These are phyloP conservation scores for Phytopythium aichiense DNA, from an alignment of 352 stramenopile genomes.

Conservation along the genomic window DNA sequence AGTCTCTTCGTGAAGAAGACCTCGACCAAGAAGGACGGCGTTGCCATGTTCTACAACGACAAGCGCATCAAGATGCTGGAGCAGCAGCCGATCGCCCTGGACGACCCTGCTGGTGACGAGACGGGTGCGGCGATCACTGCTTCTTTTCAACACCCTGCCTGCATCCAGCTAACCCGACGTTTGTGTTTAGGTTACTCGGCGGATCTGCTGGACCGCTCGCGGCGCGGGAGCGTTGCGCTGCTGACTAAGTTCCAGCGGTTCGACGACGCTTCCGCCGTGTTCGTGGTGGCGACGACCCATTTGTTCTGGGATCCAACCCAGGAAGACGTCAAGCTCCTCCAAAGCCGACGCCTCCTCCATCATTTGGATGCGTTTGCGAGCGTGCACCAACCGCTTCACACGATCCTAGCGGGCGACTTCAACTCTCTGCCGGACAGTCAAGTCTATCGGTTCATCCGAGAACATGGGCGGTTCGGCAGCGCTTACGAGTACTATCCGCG, in stretches of 20 bases:
- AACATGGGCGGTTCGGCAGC: conserved; percentile 33
- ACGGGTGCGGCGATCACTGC: conserved; percentile 26
- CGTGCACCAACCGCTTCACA: conserved; percentile 12
- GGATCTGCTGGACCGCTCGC: conserved; percentile 41
- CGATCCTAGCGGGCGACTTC: conserved; percentile 78
- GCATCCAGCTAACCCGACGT: neutral
- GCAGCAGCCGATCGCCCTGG: conserved; percentile 39
- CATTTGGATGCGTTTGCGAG: conserved; percentile 34
- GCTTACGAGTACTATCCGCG: conserved; percentile 50
- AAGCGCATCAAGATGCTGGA: conserved; percentile 39
- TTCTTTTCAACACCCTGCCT: neutral
- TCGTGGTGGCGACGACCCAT: conserved; percentile 78
- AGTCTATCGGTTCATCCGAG: conserved; percentile 63
- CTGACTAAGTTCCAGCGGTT: conserved; percentile 50
- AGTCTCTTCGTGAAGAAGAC: conserved; percentile 77
- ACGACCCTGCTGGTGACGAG: conserved; percentile 49
- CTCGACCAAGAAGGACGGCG: conserved; percentile 51
- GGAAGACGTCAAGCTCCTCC: conserved; percentile 82
- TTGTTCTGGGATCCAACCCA: conserved; percentile 82
- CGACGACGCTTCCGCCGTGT: conserved; percentile 21
- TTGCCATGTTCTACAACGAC: conserved; percentile 72
- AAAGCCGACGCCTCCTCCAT: conserved; percentile 51
- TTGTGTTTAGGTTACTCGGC: conserved; percentile 34
- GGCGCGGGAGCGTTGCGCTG: conserved; percentile 56
- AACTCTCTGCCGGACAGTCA: conserved; percentile 77